Conservation (phyloP, 257 asterid genomes). For the Asclepias syriaca region DNA sequence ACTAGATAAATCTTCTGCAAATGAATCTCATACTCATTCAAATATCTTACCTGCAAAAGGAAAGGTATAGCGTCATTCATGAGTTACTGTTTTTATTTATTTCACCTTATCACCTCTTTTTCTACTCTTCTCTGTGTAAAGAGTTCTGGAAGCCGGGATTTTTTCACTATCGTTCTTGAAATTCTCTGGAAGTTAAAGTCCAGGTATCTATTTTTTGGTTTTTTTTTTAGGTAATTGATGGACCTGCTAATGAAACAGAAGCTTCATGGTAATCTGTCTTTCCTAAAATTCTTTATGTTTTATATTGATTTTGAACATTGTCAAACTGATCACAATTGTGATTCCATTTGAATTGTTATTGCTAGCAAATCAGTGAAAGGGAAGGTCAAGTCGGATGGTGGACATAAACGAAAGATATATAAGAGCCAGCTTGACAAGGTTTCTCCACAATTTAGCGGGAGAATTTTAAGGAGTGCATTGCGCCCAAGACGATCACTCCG, state of each 20-base stretch:
- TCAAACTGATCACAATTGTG: conserved; percentile 1
- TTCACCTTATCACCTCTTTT: background rate
- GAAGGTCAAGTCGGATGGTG: conserved; percentile 15
- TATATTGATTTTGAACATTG: background rate
- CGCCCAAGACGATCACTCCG: conserved; percentile 3
- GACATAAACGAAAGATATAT: conserved; percentile 11
- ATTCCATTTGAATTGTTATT: conserved; percentile 1
- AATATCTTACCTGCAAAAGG: conserved; percentile 13
- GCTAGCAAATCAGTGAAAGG: conserved; percentile 9
- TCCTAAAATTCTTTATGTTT: conserved; percentile 2
- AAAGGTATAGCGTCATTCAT: conserved; percentile 16
- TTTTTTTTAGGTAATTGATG: conserved; percentile 12
- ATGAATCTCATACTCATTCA: conserved; percentile 10
- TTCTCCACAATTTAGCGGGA: conserved; percentile 3
- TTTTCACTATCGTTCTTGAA: background rate
- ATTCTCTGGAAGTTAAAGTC: conserved; percentile 1
- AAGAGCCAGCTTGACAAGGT: conserved; percentile 10
- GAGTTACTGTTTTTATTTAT: background rate
- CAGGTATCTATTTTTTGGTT: background rate
- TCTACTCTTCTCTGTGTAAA: background rate
- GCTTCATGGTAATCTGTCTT: conserved; percentile 20
- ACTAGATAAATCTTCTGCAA: conserved; percentile 6
- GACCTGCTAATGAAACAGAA: background rate
- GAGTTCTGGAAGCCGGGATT: background rate
- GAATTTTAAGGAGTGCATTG: conserved; percentile 27